Conservation (phyloP, 441 rosid species). For the Theobroma grandiflorum region DNA sequence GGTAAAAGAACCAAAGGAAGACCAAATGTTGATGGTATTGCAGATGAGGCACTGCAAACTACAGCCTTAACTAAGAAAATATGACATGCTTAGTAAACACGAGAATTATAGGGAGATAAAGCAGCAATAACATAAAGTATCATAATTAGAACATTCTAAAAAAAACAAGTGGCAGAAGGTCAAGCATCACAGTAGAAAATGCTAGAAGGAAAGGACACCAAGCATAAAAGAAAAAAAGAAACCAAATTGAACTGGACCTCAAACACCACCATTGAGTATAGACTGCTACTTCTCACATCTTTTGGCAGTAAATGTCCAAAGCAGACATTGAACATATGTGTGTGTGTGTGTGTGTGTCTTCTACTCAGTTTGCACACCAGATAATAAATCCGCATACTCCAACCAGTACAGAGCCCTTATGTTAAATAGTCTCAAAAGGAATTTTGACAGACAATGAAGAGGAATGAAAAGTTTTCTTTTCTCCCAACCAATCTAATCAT, state of each 20-base stretch:
- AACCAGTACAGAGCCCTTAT: background rate
- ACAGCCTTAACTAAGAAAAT: background rate
- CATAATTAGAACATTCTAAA: background rate
- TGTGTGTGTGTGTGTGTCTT: no score
- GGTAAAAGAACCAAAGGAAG: background rate
- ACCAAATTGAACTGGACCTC: background rate
- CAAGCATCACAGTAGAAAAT: background rate
- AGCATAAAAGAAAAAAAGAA: background rate
- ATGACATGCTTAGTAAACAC: background rate
- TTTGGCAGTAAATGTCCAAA: background rate
- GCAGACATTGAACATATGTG: no score
- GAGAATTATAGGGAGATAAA: background rate
- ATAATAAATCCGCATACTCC: background rate
- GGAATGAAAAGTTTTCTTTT: background rate
- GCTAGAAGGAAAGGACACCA: background rate
- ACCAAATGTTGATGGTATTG: constrained; percentile 12
- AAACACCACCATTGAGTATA: background rate
- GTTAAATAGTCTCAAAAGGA: background rate
- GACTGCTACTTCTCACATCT: background rate
- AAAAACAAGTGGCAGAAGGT: background rate
- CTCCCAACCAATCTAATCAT: background rate
- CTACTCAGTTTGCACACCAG: background rate
- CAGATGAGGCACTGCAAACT: background rate
- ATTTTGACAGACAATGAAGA: constrained; percentile 4
- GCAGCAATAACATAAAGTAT: background rate